Evolutionary conservation across 2,329 filamentous ascomycete species (phyloP).

Genomic region (Thelonectria blattea): DNA sequence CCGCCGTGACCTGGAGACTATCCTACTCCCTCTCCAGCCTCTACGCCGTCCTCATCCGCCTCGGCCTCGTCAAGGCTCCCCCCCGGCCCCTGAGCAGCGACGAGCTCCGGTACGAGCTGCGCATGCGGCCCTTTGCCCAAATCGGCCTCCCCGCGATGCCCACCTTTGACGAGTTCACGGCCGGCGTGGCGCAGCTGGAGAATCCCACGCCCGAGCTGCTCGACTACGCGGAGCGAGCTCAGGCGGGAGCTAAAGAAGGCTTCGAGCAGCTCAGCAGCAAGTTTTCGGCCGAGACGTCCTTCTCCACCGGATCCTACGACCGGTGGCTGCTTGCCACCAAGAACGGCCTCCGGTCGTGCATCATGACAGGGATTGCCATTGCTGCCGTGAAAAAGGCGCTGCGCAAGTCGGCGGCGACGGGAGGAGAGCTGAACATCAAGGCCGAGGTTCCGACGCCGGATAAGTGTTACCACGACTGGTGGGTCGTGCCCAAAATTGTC

Average conservation of each 20-base stretch:
- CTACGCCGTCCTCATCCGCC: constrained; percentile 69
- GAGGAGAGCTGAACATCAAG: constrained; percentile 47
- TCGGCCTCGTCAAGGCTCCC: constrained; percentile 58
- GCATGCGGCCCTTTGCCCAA: constrained; percentile 82
- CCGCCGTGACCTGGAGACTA: constrained; percentile 65
- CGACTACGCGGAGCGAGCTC: constrained; percentile 52
- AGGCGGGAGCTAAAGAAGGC: constrained; percentile 57
- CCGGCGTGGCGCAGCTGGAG: constrained; percentile 49
- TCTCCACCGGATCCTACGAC: constrained; percentile 62
- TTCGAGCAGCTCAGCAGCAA: constrained; percentile 61
- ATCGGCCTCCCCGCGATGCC: constrained; percentile 73
- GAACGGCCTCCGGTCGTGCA: constrained; percentile 71
- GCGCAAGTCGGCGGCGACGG: constrained; percentile 39
- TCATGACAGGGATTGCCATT: constrained; percentile 71
- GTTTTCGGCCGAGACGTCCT: constrained; percentile 58
- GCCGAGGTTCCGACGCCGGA: constrained; percentile 59
- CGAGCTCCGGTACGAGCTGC: constrained; percentile 75
- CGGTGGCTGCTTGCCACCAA: constrained; percentile 67
- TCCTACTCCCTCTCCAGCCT: constrained; percentile 64
- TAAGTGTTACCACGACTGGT: constrained; percentile 68
- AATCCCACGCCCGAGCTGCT: constrained; percentile 49
- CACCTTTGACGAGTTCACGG: constrained; percentile 64
- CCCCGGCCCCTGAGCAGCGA: constrained; percentile 70
- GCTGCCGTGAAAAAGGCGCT: constrained; percentile 64
- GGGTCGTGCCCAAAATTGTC: constrained; percentile 63